These are phyloP conservation scores for Cutaneotrichosporon daszewskae DNA, from an alignment of 1,284 basidiomycete genomes.

Conservation along the genomic window DNA sequence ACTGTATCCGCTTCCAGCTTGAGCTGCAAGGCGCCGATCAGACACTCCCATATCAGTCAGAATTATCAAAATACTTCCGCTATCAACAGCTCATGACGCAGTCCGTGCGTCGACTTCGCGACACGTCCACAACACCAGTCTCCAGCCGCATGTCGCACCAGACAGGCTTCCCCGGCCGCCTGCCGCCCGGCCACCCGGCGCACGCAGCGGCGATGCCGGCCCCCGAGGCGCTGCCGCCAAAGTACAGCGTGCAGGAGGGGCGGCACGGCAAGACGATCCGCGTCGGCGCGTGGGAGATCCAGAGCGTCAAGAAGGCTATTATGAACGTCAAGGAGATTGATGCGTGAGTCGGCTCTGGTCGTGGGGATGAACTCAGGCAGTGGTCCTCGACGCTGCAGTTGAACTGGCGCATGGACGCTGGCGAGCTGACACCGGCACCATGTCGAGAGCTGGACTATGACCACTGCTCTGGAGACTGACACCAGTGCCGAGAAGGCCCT, in stretches of 20 bases:
- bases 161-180: not conserved
- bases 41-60: too few relatives aligned
- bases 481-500: constrained; percentile 65
- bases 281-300: constrained; percentile 46
- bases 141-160: not conserved
- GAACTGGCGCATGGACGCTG: too few relatives aligned
- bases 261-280: constrained; percentile 31
- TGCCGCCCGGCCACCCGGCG: not conserved
- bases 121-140: too few relatives aligned
- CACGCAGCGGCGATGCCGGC: constrained; percentile 5
- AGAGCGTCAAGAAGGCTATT: constrained; percentile 47
- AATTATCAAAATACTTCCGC: too few relatives aligned
- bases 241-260: constrained; percentile 17
- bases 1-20: too few relatives aligned
- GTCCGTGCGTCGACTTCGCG: too few relatives aligned
- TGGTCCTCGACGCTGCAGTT: not conserved
- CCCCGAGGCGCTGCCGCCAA: constrained; percentile 5
- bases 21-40: too few relatives aligned
- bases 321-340: constrained; percentile 52
- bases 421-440: not conserved
- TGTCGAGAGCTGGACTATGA: not conserved
- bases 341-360: constrained; percentile 28
- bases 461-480: constrained; percentile 1
- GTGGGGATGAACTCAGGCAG: not conserved
- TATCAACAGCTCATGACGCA: too few relatives aligned